Conservation (phyloP, 805 yeast species). For the Lipomyces yamanashiensis region DNA sequence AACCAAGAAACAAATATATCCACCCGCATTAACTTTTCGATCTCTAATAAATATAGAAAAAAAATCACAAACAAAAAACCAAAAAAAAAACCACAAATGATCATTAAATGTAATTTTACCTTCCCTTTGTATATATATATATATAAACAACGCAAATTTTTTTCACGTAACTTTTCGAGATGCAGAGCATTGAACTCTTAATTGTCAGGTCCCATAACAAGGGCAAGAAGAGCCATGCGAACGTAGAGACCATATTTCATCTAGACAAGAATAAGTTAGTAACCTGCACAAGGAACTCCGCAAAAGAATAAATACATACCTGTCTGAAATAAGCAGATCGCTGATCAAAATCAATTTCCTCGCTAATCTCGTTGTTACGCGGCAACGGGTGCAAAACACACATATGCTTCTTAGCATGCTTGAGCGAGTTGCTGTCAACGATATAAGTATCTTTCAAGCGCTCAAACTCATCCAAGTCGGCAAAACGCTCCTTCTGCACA, state of each 20-base stretch:
- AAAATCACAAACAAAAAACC: not conserved
- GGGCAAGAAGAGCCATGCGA: constrained; percentile 97
- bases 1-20: not conserved
- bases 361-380: constrained; percentile 93
- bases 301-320: constrained; percentile 37
- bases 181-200: not conserved
- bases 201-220: constrained; percentile 80
- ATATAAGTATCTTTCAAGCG: constrained; percentile 88
- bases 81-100: not conserved
- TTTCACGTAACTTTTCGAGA: not conserved
- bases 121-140: not conserved
- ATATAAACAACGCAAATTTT: not conserved
- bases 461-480: constrained; percentile 73
- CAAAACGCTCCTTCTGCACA: constrained; percentile 96
- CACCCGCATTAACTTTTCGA: constrained; percentile 1
- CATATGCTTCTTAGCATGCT: constrained; percentile 97
- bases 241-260: constrained; percentile 98
- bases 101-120: not conserved
- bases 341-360: constrained; percentile 98
- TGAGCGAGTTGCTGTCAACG: constrained; percentile 88
- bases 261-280: constrained; percentile 32
- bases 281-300: not conserved
- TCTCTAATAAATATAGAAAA: not conserved
- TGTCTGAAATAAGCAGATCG: constrained; percentile 99
- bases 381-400: constrained; percentile 99